phyloP scores from a whole-genome alignment of 2,329 filamentous ascomycete genomes.

The Claviceps citrina region DNA sequence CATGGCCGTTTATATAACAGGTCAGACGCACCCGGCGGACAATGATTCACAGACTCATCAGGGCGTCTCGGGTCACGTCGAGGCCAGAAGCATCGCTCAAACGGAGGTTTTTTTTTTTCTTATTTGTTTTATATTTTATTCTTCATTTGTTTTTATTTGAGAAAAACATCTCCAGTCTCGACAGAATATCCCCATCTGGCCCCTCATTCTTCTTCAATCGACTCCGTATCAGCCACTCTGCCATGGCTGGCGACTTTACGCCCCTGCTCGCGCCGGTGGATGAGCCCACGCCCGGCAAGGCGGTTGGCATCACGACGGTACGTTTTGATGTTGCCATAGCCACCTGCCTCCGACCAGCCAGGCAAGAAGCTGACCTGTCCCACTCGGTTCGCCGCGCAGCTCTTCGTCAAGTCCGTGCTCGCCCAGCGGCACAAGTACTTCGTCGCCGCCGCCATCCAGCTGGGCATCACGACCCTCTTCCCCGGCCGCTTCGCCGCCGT shows the following conservation, averaged over 20 bases:
- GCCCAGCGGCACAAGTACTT: slow-evolving; percentile 18
- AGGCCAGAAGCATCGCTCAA: no score
- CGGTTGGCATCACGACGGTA: slow-evolving; percentile 10
- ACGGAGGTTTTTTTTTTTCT: no score
- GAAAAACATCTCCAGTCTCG: no score
- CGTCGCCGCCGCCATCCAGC: slow-evolving; percentile 21
- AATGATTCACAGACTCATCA: no score
- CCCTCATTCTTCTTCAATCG: neutral
- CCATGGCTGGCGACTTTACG: slow-evolving; percentile 9
- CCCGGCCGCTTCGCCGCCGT: slow-evolving; percentile 21
- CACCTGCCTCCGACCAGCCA: no score
- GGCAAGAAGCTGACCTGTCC: neutral
- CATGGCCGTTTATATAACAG: no score
- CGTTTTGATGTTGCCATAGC: no score
- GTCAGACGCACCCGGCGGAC: no score
- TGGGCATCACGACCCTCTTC: slow-evolving; percentile 17
- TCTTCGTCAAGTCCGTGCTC: slow-evolving; percentile 18
- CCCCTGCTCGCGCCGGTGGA: slow-evolving; percentile 11
- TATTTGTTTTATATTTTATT: no score
- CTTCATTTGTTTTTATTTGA: no score
- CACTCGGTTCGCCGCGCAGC: neutral
- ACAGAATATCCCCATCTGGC: no score
- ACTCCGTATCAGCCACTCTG: neutral
- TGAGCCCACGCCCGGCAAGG: slow-evolving; percentile 4
- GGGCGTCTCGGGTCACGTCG: no score